Percentiles rank a stretch among this genome's conserved stretches.
These are phyloP conservation scores for Kodamaea laetipori DNA, from an alignment of 805 yeast genomes.

Conservation along the genomic window DNA sequence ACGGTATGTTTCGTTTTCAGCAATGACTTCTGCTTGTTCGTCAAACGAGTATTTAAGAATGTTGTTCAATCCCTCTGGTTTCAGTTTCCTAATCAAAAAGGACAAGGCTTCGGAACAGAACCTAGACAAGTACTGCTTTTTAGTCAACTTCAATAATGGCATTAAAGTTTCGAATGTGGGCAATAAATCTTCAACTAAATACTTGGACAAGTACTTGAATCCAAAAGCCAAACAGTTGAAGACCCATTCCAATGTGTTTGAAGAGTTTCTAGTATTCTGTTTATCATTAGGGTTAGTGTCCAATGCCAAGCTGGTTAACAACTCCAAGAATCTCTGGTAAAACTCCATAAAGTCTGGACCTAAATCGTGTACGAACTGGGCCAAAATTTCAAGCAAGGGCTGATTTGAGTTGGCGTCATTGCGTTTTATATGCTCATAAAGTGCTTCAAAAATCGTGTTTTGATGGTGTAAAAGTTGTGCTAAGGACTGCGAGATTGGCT, in stretches of 20 bases:
- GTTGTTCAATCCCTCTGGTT: slow-evolving; percentile 43
- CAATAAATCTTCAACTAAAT: slow-evolving; percentile 59
- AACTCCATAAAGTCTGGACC: slow-evolving; percentile 86
- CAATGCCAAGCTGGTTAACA: slow-evolving; percentile 51
- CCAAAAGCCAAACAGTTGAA: slow-evolving; percentile 85
- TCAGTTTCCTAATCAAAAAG: slow-evolving; percentile 72
- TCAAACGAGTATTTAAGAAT: slow-evolving; percentile 49
- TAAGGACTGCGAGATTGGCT: slow-evolving; percentile 61
- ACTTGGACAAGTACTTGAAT: slow-evolving; percentile 80
- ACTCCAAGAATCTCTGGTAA: slow-evolving; percentile 54
- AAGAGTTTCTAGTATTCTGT: slow-evolving; percentile 54
- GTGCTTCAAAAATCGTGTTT: slow-evolving; percentile 51
- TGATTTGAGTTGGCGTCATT: slow-evolving; percentile 75
- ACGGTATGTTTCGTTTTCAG: slow-evolving; percentile 50
- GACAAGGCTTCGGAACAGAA: slow-evolving; percentile 92
- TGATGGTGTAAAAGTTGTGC: slow-evolving; percentile 82
- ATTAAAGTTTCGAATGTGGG: slow-evolving; percentile 69
- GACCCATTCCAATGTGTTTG: slow-evolving; percentile 74
- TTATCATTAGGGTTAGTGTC: slow-evolving; percentile 46
- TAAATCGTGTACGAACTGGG: slow-evolving; percentile 88
- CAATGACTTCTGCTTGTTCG: slow-evolving; percentile 31
- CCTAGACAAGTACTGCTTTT: slow-evolving; percentile 67
- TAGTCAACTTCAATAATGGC: slow-evolving; percentile 60
- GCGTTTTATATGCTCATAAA: slow-evolving; percentile 48
- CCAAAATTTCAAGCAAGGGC: slow-evolving; percentile 72